Evolutionary conservation across 148 eudicot species (phyloP), one percentile per base, ranked within the genome.

Genomic region (Persicaria tinctoria): DNA sequence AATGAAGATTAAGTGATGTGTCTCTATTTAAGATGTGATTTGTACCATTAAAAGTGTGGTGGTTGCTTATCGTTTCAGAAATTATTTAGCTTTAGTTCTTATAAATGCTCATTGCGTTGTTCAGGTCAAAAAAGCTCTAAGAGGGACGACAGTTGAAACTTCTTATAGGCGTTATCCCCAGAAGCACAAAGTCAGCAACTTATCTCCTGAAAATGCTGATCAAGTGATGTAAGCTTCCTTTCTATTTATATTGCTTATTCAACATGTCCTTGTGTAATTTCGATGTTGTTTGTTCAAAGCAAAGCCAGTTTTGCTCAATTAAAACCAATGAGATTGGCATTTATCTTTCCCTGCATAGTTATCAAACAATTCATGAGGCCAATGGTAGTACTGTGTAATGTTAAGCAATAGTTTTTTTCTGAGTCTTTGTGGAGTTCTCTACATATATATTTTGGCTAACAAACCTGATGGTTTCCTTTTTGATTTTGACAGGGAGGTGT

Each of bases 41-140:
- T 32, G 41, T 32, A 32, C 41, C 41, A 32, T 32, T 32, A 32
- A 32, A 32, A 1, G 41, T 32, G 41, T 2, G 41, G 41, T 32
- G 41, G 2, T 32, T 32, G 41, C 41, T 32, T 32, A 32, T 32
- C 41, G 41, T 32, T 32, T 32, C 1, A 46, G 10, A 11, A 8
- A 32, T 32, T 71, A 10, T 9, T 47, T 71, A 20, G 51, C 13
- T 45, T 45, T 17, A 70, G 51, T 32, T 49, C 47, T 1, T 60
- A 63, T 32, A 23, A 63, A 66, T 44, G n/a, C 66, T 32, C 53
- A 70, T 23, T 41, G 18, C 11, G 38, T 27, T 57, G 44, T 62
- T 3, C 77, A 91, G 98, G 76, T 89, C 8, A 89, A 83, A 80
- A 89, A 59, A 79, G 90, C 86, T 12, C 60, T 91, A 77, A 91